These are phyloP conservation scores for Pezicula carpinea DNA, from an alignment of 2,329 filamentous ascomycete genomes.

Conservation along the genomic window DNA sequence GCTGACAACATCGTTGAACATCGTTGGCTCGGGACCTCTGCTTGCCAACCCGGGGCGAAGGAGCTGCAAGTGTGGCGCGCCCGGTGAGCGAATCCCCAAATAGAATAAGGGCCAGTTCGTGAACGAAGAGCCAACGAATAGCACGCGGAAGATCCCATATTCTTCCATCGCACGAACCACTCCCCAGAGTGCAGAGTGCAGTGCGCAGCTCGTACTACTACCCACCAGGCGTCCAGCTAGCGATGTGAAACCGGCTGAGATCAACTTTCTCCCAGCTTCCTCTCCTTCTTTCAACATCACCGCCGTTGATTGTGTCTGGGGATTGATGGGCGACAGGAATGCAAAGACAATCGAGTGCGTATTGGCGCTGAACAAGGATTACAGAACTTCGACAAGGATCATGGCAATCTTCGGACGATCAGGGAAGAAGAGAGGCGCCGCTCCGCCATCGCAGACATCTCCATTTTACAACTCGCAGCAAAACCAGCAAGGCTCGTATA, in stretches of 20 bases:
- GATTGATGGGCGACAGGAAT: neutral
- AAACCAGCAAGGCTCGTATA: slow-evolving; percentile 5
- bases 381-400: neutral
- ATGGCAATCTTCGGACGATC: slow-evolving; percentile 27
- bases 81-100: slow-evolving; percentile 8
- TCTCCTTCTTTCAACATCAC: no score
- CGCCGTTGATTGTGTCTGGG: neutral
- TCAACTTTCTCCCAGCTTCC: no score
- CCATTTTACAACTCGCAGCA: slow-evolving; percentile 5
- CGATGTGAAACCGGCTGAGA: no score
- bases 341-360: neutral
- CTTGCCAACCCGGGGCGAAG: no score
- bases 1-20: no score
- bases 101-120: slow-evolving; percentile 17
- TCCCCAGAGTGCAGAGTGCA: no score
- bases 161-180: neutral
- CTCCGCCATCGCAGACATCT: slow-evolving; percentile 5
- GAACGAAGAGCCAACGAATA: slow-evolving; percentile 20
- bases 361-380: neutral
- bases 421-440: slow-evolving; percentile 15
- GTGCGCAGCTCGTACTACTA: no score
- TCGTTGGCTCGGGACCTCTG: no score
- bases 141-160: slow-evolving; percentile 1
- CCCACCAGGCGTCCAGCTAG: no score
- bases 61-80: slow-evolving; percentile 7